Percentiles rank a stretch among this genome's conserved stretches.
These are phyloP conservation scores for Bidens hawaiensis DNA, from an alignment of 140 eudicot species.

Conservation along the genomic window DNA sequence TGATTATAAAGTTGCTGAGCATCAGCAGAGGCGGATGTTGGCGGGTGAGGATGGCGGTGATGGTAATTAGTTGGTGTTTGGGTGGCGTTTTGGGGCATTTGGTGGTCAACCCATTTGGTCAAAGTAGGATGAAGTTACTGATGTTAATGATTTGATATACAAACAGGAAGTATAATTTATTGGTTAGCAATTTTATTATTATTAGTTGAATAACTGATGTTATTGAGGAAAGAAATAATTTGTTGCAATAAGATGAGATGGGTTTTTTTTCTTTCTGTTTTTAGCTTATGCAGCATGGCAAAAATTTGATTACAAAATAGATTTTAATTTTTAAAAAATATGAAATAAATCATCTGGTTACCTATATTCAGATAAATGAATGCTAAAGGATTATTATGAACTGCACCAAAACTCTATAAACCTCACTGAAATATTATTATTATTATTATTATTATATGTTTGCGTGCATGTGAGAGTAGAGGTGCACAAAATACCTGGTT, in stretches of 20 bases:
- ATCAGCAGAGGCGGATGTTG: slow-evolving; percentile 83
- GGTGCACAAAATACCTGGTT: too few species aligned
- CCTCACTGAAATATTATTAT: too few species aligned
- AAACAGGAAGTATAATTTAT: slow-evolving; percentile 18
- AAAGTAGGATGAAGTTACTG: background rate
- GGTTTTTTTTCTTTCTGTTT: background rate
- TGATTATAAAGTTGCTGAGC: slow-evolving; percentile 95
- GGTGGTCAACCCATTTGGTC: slow-evolving; percentile 32
- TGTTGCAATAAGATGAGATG: slow-evolving; percentile 17
- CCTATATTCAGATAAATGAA: background rate
- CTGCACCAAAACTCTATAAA: too few species aligned
- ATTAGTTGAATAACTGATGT: background rate
- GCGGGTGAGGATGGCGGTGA: slow-evolving; percentile 54
- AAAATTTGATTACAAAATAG: background rate
- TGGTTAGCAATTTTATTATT: slow-evolving; percentile 14
- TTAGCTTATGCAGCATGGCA: background rate
- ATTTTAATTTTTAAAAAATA: background rate
- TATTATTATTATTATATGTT: too few species aligned
- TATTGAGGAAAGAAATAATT: background rate
- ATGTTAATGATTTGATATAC: slow-evolving; percentile 21
- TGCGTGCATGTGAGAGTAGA: too few species aligned
- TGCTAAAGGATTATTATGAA: too few species aligned
- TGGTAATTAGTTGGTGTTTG: slow-evolving; percentile 23
- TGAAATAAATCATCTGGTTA: too few species aligned
- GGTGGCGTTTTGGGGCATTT: slow-evolving; percentile 30